These are phyloP conservation scores for Venturia pyrina DNA, from an alignment of 2,329 filamentous ascomycete species.

Conservation along the genomic window DNA sequence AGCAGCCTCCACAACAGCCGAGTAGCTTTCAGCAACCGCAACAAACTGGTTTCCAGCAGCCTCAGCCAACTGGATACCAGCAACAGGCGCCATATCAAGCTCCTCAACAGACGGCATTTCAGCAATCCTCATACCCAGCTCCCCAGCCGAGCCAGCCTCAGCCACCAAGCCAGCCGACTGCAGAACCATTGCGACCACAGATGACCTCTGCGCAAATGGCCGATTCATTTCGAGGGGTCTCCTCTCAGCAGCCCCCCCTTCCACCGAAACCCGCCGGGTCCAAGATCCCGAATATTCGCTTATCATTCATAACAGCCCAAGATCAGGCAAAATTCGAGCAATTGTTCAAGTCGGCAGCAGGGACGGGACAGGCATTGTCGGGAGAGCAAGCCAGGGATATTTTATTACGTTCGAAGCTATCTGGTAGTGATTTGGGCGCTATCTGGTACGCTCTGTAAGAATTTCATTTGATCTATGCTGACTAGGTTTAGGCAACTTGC, in stretches of 20 bases:
- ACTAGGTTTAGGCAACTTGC: slow-evolving; percentile 60
- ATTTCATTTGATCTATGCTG: slow-evolving; percentile 16
- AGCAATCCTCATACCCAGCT: slow-evolving; percentile 19
- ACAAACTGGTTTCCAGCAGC: slow-evolving; percentile 25
- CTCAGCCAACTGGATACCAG: slow-evolving; percentile 39
- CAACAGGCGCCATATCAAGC: slow-evolving; percentile 25
- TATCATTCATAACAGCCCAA: slow-evolving; percentile 91
- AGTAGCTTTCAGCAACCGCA: slow-evolving; percentile 46
- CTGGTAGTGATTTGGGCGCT: slow-evolving; percentile 78
- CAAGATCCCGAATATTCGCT: slow-evolving; percentile 85
- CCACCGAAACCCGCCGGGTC: slow-evolving; percentile 53
- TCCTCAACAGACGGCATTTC: slow-evolving; percentile 24
- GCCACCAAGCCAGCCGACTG: slow-evolving; percentile 44
- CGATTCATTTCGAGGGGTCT: slow-evolving; percentile 45
- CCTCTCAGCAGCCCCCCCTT: slow-evolving; percentile 42
- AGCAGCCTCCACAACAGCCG: slow-evolving; percentile 42
- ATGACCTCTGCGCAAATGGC: slow-evolving; percentile 57
- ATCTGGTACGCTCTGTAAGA: slow-evolving; percentile 56
- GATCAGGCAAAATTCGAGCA: slow-evolving; percentile 98
- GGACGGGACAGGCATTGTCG: slow-evolving; percentile 73
- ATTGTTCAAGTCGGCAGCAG: slow-evolving; percentile 89
- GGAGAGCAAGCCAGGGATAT: slow-evolving; percentile 88
- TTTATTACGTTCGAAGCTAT: slow-evolving; percentile 75
- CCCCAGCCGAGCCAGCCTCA: slow-evolving; percentile 29
- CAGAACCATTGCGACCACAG: slow-evolving; percentile 46